Evolutionary conservation across 768 basidiomycete species (phyloP).

Genomic region (Russula sp.): DNA sequence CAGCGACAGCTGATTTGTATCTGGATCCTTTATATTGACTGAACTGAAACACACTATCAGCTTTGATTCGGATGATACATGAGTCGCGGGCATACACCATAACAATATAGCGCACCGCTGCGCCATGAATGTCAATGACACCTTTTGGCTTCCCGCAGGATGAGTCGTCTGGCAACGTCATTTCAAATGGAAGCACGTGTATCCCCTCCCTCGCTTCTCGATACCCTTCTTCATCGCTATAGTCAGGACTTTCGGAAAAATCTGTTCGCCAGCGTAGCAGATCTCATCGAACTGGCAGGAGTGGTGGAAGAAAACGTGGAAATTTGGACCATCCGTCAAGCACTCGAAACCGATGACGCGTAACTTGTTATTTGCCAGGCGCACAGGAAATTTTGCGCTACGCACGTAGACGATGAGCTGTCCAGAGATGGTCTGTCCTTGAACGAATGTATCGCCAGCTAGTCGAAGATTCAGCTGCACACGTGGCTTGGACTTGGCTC

Average conservation of each 20-base stretch:
- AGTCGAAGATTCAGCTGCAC: conserved; percentile 82
- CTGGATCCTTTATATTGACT: conserved; percentile 67
- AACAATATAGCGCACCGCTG: conserved; percentile 74
- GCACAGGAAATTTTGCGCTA: conserved; percentile 55
- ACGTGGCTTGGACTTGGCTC: conserved; percentile 67
- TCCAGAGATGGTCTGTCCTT: conserved; percentile 74
- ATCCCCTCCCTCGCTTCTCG: conserved; percentile 59
- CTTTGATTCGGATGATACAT: conserved; percentile 1
- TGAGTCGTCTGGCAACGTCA: conserved; percentile 59
- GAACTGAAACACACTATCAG: conserved; percentile 45
- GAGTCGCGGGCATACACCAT: conserved; percentile 56
- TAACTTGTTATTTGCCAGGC: conserved; percentile 72
- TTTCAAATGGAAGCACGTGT: conserved; percentile 68
- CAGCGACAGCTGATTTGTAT: conserved; percentile 61
- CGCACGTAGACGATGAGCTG: conserved; percentile 62
- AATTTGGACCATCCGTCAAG: conserved; percentile 51
- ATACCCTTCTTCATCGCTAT: conserved; percentile 60
- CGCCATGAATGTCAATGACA: conserved; percentile 49
- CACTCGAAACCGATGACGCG: conserved; percentile 85
- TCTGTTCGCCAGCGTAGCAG: conserved; percentile 38
- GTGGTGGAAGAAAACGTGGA: conserved; percentile 81
- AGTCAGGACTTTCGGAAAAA: conserved; percentile 43
- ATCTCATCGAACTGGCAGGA: conserved; percentile 53
- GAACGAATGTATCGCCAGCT: conserved; percentile 70
- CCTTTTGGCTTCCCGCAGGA: conserved; percentile 59